Evolutionary conservation across 1,139 yeast genomes (phyloP).

Genomic region (Komagataea norvegica): DNA sequence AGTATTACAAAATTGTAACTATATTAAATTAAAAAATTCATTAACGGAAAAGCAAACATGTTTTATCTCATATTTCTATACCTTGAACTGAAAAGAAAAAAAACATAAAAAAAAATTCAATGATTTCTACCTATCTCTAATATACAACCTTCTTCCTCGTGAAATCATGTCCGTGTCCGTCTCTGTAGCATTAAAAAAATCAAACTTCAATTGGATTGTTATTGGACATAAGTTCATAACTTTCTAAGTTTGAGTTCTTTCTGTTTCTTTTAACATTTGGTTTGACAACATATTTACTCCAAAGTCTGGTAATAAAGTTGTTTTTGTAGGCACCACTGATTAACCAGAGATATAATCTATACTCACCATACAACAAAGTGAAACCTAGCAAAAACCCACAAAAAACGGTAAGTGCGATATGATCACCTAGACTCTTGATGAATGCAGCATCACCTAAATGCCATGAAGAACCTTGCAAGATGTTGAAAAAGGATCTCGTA

Average conservation of each 20-base stretch:
- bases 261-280: conserved; percentile 23
- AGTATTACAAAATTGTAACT: too few species aligned
- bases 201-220: conserved; percentile 7
- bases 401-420: conserved; percentile 62
- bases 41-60: too few species aligned
- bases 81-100: too few species aligned
- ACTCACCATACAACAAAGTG: conserved; percentile 55
- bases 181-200: too few species aligned
- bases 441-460: conserved; percentile 80
- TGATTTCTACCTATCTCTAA: too few species aligned
- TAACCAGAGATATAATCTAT: conserved; percentile 48
- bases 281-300: conserved; percentile 16
- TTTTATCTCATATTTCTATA: too few species aligned
- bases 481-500: conserved; percentile 58
- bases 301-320: conserved; percentile 13
- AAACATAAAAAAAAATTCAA: too few species aligned
- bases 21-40: too few species aligned
- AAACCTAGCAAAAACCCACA: conserved; percentile 62
- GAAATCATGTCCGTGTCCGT: too few species aligned
- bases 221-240: conserved; percentile 17
- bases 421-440: conserved; percentile 65
- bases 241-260: conserved; percentile 25
- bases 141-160: too few species aligned
- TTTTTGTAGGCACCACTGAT: conserved; percentile 22
- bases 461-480: conserved; percentile 83